phyloP scores from a whole-genome alignment of 805 yeast genomes.

The Lipomyces kockii region DNA sequence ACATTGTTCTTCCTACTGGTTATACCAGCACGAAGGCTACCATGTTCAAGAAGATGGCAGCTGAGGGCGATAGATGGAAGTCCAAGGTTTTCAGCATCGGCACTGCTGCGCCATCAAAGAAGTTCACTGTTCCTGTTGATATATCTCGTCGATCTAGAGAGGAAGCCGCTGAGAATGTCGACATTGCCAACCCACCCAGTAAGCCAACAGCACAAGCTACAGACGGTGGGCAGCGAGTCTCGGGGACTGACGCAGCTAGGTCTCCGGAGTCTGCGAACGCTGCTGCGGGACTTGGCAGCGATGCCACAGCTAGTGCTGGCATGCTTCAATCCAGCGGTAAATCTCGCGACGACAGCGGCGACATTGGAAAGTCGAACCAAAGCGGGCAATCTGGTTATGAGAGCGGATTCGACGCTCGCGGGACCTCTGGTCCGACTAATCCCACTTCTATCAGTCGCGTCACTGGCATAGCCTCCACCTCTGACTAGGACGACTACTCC shows the following conservation, averaged over 20 bases:
- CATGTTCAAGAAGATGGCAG: constrained; percentile 28
- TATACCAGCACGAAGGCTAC: constrained; percentile 19
- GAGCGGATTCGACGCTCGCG: neutral
- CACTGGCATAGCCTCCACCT: neutral
- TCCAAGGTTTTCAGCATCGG: constrained; percentile 34
- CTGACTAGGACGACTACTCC: neutral
- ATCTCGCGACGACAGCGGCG: neutral
- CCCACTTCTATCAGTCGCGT: neutral
- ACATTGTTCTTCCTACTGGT: constrained; percentile 31
- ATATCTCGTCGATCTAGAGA: constrained; percentile 11
- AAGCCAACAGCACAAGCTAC: neutral
- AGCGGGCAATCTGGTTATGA: neutral
- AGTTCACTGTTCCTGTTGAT: constrained; percentile 8
- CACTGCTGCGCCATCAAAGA: constrained; percentile 3
- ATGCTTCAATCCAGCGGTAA: neutral
- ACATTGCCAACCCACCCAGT: neutral
- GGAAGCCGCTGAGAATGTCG: neutral
- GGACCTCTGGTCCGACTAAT: constrained; percentile 7
- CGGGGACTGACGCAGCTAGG: constrained; percentile 1
- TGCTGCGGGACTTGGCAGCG: constrained; percentile 11
- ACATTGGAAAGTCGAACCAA: neutral
- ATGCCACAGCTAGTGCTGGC: neutral
- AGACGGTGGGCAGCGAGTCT: neutral
- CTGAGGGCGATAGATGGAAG: constrained; percentile 34
- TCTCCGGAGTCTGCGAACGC: neutral